These are phyloP conservation scores for Barnettozyma hawaiiensis DNA, from an alignment of 1,139 yeast genomes.

Conservation along the genomic window DNA sequence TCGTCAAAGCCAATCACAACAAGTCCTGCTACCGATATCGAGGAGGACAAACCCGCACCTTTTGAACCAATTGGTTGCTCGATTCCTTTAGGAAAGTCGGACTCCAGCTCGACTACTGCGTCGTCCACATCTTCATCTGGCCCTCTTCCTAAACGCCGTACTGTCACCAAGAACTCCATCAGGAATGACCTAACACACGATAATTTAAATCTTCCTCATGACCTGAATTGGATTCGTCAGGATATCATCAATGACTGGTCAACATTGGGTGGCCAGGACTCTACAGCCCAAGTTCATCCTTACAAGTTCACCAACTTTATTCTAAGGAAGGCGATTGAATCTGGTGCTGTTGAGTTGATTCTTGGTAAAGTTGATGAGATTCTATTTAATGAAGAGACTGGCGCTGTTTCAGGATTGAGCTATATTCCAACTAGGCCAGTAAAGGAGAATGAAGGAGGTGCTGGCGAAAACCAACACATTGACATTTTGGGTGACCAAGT, in stretches of 20 bases:
- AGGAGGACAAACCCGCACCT: slow-evolving; percentile 2
- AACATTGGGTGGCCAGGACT: slow-evolving; percentile 74
- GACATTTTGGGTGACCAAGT: slow-evolving; percentile 64
- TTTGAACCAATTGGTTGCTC: slow-evolving; percentile 7
- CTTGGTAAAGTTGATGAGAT: slow-evolving; percentile 79
- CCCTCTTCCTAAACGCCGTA: slow-evolving; percentile 27
- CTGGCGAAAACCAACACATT: slow-evolving; percentile 22
- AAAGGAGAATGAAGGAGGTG: neutral
- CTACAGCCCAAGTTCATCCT: slow-evolving; percentile 97
- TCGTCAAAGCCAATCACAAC: slow-evolving; percentile 4
- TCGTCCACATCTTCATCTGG: too few relatives aligned
- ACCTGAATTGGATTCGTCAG: slow-evolving; percentile 76
- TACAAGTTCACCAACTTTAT: slow-evolving; percentile 82
- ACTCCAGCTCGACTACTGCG: slow-evolving; percentile 6
- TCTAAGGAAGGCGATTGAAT: slow-evolving; percentile 71
- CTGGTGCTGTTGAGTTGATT: slow-evolving; percentile 79
- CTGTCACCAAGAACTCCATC: slow-evolving; percentile 36
- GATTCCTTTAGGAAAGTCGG: slow-evolving; percentile 8
- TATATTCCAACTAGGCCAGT: slow-evolving; percentile 53
- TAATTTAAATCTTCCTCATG: slow-evolving; percentile 50
- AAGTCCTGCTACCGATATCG: slow-evolving; percentile 10
- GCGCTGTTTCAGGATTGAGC: slow-evolving; percentile 59
- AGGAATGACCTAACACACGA: slow-evolving; percentile 30
- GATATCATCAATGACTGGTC: slow-evolving; percentile 69
- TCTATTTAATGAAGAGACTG: slow-evolving; percentile 53